phyloP scores from a whole-genome alignment of 495 filamentous ascomycete species.

The Letharia lupina region DNA sequence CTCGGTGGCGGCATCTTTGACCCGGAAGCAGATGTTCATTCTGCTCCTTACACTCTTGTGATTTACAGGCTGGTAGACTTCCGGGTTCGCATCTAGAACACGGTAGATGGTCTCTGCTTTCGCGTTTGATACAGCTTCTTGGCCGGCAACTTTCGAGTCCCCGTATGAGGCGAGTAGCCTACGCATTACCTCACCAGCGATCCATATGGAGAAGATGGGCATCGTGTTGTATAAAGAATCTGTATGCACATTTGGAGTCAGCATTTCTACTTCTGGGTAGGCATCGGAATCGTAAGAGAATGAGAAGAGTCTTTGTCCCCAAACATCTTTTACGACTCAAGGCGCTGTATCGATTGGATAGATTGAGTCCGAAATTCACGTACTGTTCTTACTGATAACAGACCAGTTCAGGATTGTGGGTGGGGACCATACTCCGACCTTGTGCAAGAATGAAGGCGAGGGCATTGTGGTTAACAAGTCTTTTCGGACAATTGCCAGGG shows the following conservation, averaged over 20 bases:
- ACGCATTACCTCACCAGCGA: constrained; percentile 76
- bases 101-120: constrained; percentile 71
- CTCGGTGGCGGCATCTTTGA: constrained; percentile 58
- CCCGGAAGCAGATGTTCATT: constrained; percentile 90
- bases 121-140: constrained; percentile 57
- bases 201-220: constrained; percentile 83
- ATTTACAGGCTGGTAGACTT: constrained; percentile 64
- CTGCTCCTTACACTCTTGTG: constrained; percentile 63
- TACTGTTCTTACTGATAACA: constrained; percentile 66
- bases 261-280: too few relatives aligned
- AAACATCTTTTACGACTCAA: background rate
- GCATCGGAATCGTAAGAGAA: too few relatives aligned
- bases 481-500: constrained; percentile 73
- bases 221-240: constrained; percentile 81
- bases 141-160: constrained; percentile 57
- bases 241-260: background rate
- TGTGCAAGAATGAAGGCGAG: constrained; percentile 55
- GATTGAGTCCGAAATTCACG: background rate
- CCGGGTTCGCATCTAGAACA: constrained; percentile 60
- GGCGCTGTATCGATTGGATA: background rate
- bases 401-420: constrained; percentile 74
- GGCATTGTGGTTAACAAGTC: constrained; percentile 55
- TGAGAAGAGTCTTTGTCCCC: too few relatives aligned
- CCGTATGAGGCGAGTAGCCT: constrained; percentile 51
- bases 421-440: constrained; percentile 67